These are phyloP conservation scores for Trichoderma endophyticum DNA, from an alignment of 2,329 filamentous ascomycete genomes.

Conservation along the genomic window DNA sequence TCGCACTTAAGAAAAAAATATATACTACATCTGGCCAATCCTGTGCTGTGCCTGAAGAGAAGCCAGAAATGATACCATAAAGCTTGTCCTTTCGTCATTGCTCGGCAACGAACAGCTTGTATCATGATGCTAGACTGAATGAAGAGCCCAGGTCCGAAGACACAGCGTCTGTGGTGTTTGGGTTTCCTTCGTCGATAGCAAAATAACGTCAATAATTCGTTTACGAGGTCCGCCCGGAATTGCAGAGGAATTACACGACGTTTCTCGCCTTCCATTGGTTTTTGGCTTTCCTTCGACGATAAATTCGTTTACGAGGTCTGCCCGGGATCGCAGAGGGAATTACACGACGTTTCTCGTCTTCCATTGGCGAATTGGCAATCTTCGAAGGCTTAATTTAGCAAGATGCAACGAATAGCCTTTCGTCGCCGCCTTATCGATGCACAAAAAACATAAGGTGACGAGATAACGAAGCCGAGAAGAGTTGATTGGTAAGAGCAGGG, in stretches of 20 bases:
- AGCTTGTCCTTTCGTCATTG: not conserved
- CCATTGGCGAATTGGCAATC: not conserved
- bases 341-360: not conserved
- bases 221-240: not conserved
- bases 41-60: not conserved
- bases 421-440: not conserved
- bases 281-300: not conserved
- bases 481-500: slow-evolving; percentile 4
- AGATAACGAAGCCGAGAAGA: not conserved
- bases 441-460: not conserved
- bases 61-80: not conserved
- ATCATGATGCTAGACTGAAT: not conserved
- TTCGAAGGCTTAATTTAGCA: not conserved
- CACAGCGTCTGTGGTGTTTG: not conserved
- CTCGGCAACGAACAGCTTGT: not conserved
- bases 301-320: not conserved
- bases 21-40: not conserved
- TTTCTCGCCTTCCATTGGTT: not conserved
- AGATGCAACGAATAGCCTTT: not conserved
- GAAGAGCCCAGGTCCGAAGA: not conserved
- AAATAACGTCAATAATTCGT: not conserved
- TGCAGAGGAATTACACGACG: not conserved
- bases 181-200: not conserved
- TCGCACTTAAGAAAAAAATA: not conserved
- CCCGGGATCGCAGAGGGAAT: too few species aligned